Percentiles rank a stretch among this genome's conserved stretches.
phyloP scores from a whole-genome alignment of 495 filamentous ascomycete genomes.

The Immersiella caudata region DNA sequence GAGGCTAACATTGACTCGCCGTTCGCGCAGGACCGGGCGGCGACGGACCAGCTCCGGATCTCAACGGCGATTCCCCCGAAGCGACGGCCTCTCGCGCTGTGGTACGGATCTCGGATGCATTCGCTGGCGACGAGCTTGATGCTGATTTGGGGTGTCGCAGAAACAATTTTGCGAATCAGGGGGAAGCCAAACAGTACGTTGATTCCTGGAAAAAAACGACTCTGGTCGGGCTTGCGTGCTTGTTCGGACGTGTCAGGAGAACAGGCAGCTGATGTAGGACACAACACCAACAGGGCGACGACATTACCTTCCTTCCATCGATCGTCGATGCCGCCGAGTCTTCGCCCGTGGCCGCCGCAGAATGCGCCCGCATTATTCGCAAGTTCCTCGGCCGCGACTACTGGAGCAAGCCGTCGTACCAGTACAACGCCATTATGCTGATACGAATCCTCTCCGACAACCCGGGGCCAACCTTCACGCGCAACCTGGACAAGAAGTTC shows the following conservation, averaged over 20 bases:
- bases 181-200: constrained; percentile 61
- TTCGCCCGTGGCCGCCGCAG: constrained; percentile 78
- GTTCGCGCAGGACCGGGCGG: constrained; percentile 20
- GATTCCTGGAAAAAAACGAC: background rate
- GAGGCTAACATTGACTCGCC: constrained; percentile 5
- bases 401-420: constrained; percentile 61
- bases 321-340: constrained; percentile 97
- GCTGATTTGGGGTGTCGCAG: constrained; percentile 32
- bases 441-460: constrained; percentile 91
- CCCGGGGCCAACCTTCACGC: constrained; percentile 84
- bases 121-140: background rate
- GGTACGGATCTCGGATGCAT: constrained; percentile 37
- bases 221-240: background rate
- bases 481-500: constrained; percentile 83
- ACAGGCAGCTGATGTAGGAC: background rate
- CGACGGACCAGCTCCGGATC: constrained; percentile 32
- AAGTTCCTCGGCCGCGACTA: constrained; percentile 77
- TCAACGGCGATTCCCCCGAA: constrained; percentile 56
- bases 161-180: constrained; percentile 79
- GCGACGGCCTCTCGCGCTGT: constrained; percentile 57
- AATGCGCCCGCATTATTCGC: constrained; percentile 74
- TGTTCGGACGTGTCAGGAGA: background rate
- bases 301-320: constrained; percentile 88
- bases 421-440: constrained; percentile 98
- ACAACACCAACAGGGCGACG: constrained; percentile 63